Base-by-base conservation (phyloP, 352 stramenopile genomes). In the Globisporangium okanoganense region DNA sequence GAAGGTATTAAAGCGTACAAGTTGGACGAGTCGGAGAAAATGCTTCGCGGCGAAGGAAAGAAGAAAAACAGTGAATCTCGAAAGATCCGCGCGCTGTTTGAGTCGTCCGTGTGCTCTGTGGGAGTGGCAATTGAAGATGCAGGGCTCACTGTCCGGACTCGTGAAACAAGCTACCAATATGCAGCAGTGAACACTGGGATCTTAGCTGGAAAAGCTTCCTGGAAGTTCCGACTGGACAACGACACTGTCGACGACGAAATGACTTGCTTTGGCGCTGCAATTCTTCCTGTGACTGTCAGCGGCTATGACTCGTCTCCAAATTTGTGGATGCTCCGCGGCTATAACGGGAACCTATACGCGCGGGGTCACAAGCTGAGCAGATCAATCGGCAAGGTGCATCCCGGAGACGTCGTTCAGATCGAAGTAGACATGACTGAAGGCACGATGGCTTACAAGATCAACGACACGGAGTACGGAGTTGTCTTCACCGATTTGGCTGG, bases 291-390 rank as follows among this genome's bases (percentile, higher is more conserved):
- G 45, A 90, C 81, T 27, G 85, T 93, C 1, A 93, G 84, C 31
- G 89, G 88, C 33, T 97, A 97, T 54, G 92, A 96, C 57, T 96
- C 89, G 14, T 96, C 87, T 24, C 85, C 88, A 9, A 96, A 79
- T 66, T 64, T 97, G 33, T 97, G 90, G 90, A 97, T 97, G 90
- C 64, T 96, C 2, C 78, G 90, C 48, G 87, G 88, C 7, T 97
- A 97, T 70, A 97, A 97, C 43, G 90, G 90, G 24, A 95, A 96
- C 48, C 60, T 97, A 29, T 97, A 97, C 53, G 85, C 87, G 16
- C 86, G 89, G 31, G 90, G 90, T 3, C 82, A 94, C 62, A 96
- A 96, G 55, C 61, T 97, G 40, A 91, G 65, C 33, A 72, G 82
- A 33, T 89, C 82, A 1, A 94, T 96, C 33, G 80, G 85, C 8